These are phyloP conservation scores for Moniliella sp. DNA, from an alignment of 1,284 basidiomycete species.

Conservation along the genomic window DNA sequence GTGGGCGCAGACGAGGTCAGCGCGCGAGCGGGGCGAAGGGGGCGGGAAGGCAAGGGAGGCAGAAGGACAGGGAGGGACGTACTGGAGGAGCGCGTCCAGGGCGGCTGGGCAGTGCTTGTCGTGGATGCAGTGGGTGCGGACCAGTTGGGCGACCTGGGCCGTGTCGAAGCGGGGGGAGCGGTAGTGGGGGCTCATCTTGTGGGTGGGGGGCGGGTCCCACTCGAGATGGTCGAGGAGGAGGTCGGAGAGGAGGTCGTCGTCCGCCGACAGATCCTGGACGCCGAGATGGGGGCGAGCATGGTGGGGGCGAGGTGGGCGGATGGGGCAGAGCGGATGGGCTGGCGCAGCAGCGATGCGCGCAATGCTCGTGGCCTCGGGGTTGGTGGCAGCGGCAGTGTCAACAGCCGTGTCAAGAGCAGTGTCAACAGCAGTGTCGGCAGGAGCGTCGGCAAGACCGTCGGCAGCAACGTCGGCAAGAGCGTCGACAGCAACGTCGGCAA, in stretches of 20 bases:
- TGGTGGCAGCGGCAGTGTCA: too few species aligned
- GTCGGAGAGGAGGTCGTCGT: constrained; percentile 31
- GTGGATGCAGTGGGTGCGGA: constrained; percentile 18
- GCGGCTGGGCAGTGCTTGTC: constrained; percentile 18
- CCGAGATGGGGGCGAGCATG: too few species aligned
- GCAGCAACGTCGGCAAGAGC: too few species aligned
- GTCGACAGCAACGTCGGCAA: too few species aligned
- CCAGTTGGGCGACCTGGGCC: constrained; percentile 13
- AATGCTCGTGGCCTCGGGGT: too few species aligned
- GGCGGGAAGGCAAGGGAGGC: not conserved
- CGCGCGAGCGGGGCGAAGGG: not conserved
- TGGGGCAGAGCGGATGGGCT: too few species aligned
- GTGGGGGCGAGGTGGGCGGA: too few species aligned
- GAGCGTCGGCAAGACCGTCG: too few species aligned
- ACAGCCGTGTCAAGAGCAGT: too few species aligned
- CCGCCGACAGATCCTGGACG: constrained; percentile 30
- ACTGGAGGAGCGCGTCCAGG: constrained; percentile 17
- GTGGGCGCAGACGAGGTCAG: not conserved
- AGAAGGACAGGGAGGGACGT: constrained; percentile 1
- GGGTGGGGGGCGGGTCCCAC: constrained; percentile 27
- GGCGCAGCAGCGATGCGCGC: too few species aligned
- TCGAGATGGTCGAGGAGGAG: constrained; percentile 30
- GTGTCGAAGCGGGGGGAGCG: constrained; percentile 24
- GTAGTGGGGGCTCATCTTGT: constrained; percentile 32
- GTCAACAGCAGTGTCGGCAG: too few species aligned